Conservation (phyloP, 2,329 filamentous ascomycete genomes). For the Fusarium pseudonygamai region DNA sequence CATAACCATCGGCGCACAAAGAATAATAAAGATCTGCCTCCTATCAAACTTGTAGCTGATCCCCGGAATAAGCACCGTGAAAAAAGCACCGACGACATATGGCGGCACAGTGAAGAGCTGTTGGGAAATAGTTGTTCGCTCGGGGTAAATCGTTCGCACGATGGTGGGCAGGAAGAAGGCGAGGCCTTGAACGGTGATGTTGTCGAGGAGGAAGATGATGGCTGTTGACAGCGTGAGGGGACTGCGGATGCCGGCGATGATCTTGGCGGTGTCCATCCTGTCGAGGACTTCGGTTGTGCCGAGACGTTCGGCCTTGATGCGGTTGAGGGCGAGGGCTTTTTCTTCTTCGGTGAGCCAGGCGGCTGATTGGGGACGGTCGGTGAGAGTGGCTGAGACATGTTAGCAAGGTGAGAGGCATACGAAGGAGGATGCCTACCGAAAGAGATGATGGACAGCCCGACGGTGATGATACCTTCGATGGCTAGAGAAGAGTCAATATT, state of each 20-base stretch:
- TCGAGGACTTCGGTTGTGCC: slow-evolving; percentile 66
- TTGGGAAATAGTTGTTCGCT: slow-evolving; percentile 64
- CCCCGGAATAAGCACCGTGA: slow-evolving; percentile 69
- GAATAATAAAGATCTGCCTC: slow-evolving; percentile 68
- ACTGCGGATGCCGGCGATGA: slow-evolving; percentile 69
- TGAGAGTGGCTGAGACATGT: slow-evolving; percentile 61
- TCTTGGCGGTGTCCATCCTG: slow-evolving; percentile 67
- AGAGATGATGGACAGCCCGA: slow-evolving; percentile 60
- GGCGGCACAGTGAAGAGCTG: slow-evolving; percentile 78
- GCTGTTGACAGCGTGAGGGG: slow-evolving; percentile 63
- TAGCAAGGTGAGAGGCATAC: rapidly evolving
- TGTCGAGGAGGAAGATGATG: slow-evolving; percentile 70
- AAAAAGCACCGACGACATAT: slow-evolving; percentile 74
- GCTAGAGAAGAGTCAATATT: slow-evolving; percentile 38
- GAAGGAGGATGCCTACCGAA: background rate
- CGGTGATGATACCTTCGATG: slow-evolving; percentile 73
- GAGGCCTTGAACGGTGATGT: slow-evolving; percentile 77
- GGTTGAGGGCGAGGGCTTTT: slow-evolving; percentile 68
- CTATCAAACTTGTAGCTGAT: slow-evolving; percentile 69
- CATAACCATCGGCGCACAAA: slow-evolving; percentile 71
- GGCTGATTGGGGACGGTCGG: slow-evolving; percentile 72
- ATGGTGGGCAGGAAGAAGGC: slow-evolving; percentile 79
- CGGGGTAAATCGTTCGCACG: slow-evolving; percentile 72
- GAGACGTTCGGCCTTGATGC: slow-evolving; percentile 67
- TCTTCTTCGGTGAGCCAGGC: slow-evolving; percentile 71